These are phyloP conservation scores for Xylaria sp. DNA, from an alignment of 2,329 filamentous ascomycete species.

Conservation along the genomic window DNA sequence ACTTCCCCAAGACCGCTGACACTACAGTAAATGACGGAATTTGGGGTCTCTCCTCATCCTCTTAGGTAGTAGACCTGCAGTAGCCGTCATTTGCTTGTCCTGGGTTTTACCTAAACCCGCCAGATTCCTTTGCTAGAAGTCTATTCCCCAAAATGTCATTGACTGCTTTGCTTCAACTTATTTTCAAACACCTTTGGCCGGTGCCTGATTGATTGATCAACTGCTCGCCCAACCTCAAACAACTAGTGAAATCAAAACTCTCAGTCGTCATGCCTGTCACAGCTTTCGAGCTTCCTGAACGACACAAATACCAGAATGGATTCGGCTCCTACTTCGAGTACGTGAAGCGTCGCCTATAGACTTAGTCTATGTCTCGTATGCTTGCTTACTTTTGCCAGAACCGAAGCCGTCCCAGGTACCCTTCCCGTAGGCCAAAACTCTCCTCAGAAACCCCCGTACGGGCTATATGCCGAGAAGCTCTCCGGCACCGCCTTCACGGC, in stretches of 20 bases:
- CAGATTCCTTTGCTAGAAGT: not conserved
- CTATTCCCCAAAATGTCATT: slow-evolving; percentile 11
- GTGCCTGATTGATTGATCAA: slow-evolving; percentile 11
- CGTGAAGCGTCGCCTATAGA: slow-evolving; percentile 41
- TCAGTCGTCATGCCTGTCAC: slow-evolving; percentile 51
- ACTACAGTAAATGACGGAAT: slow-evolving; percentile 24
- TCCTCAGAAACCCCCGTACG: slow-evolving; percentile 75
- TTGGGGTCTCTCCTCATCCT: slow-evolving; percentile 7
- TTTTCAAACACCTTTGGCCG: not conserved
- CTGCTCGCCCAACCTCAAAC: not conserved
- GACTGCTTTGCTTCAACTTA: not conserved
- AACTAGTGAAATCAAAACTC: not conserved
- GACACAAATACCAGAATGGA: slow-evolving; percentile 74
- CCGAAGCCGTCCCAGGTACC: slow-evolving; percentile 74
- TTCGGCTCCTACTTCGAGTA: slow-evolving; percentile 77
- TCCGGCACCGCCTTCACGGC: slow-evolving; percentile 71
- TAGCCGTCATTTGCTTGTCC: slow-evolving; percentile 30
- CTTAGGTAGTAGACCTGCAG: slow-evolving; percentile 32
- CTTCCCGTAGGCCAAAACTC: slow-evolving; percentile 76
- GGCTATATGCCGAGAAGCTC: slow-evolving; percentile 76
- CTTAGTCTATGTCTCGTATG: not conserved
- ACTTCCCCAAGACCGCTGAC: slow-evolving; percentile 7
- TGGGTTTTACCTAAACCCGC: not conserved
- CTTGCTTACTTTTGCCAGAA: slow-evolving; percentile 35
- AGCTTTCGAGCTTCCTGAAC: slow-evolving; percentile 51